Base-by-base conservation (phyloP, 75 land plant genomes). In the Azolla pinnata region DNA sequence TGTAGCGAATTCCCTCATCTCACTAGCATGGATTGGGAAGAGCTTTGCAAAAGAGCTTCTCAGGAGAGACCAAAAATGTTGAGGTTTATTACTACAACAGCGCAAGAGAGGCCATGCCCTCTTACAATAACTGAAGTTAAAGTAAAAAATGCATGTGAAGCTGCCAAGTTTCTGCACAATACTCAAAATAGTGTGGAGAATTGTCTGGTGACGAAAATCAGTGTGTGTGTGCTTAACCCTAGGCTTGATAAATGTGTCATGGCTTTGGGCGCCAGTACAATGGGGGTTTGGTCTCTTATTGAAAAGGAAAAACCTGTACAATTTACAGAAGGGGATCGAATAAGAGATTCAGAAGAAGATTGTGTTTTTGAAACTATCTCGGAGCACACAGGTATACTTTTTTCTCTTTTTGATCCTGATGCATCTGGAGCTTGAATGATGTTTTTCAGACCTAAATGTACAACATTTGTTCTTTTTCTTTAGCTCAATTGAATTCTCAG, bases 381-480 rank as follows among this genome's bases (percentile, higher is more conserved):
- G 21, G 49, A 46, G 21, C 49, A 46, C 4, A 46, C 49, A 46
- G 49, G 49, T 23, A 46, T n/a, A n/a, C n/a, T n/a, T n/a, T n/a
- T n/a, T n/a, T n/a, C n/a, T n/a, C n/a, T n/a, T n/a, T n/a, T n/a
- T n/a, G n/a, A n/a, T n/a, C n/a, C n/a, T n/a, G n/a, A n/a, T n/a
- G n/a, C n/a, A n/a, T n/a, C n/a, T n/a, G n/a, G n/a, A n/a, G n/a
- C n/a, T n/a, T n/a, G n/a, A n/a, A n/a, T n/a, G n/a, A n/a, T n/a
- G n/a, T n/a, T n/a, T n/a, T n/a, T n/a, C n/a, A n/a, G n/a, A n/a
- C n/a, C n/a, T n/a, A n/a, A n/a, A n/a, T n/a, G n/a, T n/a, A n/a
- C n/a, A n/a, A n/a, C n/a, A n/a, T n/a, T n/a, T n/a, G n/a, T n/a
- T n/a, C n/a, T n/a, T n/a, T n/a, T n/a, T n/a, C n/a, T n/a, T n/a